phyloP scores from a whole-genome alignment of 306 rosid species.

The Malus orientalis region DNA sequence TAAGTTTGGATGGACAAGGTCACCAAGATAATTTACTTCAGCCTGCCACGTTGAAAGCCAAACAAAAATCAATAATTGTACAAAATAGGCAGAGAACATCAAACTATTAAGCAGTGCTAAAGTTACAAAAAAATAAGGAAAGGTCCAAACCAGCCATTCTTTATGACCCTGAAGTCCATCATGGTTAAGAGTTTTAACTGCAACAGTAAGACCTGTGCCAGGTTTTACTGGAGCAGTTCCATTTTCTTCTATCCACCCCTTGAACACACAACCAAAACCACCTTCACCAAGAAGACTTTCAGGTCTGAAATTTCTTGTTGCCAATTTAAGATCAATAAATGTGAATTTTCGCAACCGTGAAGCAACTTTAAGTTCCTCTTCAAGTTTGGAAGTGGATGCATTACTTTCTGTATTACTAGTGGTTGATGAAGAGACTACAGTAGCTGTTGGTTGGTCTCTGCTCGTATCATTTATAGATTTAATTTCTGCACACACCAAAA shows the following conservation, averaged over 20 bases:
- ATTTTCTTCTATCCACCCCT: slow-evolving; percentile 98
- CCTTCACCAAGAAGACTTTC: slow-evolving; percentile 99
- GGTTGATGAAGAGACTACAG: slow-evolving; percentile 62
- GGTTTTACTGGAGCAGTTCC: slow-evolving; percentile 99
- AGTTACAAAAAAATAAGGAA: background rate
- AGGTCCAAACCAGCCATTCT: slow-evolving; percentile 94
- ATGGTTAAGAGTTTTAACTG: slow-evolving; percentile 92
- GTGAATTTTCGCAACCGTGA: slow-evolving; percentile 75
- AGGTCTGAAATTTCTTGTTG: slow-evolving; percentile 95
- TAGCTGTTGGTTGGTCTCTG: slow-evolving; percentile 68
- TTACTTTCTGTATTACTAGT: slow-evolving; percentile 87
- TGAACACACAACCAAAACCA: slow-evolving; percentile 97
- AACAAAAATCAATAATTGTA: slow-evolving; percentile 10
- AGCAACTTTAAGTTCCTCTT: slow-evolving; percentile 93
- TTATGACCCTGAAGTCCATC: slow-evolving; percentile 99
- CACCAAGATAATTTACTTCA: slow-evolving; percentile 91
- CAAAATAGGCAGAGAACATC: background rate
- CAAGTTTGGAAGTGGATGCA: slow-evolving; percentile 79
- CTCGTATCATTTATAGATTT: slow-evolving; percentile 69
- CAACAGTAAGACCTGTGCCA: slow-evolving; percentile 98
- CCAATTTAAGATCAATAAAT: slow-evolving; percentile 84
- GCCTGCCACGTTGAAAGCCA: slow-evolving; percentile 53
- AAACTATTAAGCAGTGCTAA: background rate
- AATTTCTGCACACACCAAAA: slow-evolving; percentile 42
- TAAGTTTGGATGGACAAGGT: slow-evolving; percentile 77